These are phyloP conservation scores for Themeda triandra DNA, from an alignment of 176 grass and related monocot species.

Conservation along the genomic window DNA sequence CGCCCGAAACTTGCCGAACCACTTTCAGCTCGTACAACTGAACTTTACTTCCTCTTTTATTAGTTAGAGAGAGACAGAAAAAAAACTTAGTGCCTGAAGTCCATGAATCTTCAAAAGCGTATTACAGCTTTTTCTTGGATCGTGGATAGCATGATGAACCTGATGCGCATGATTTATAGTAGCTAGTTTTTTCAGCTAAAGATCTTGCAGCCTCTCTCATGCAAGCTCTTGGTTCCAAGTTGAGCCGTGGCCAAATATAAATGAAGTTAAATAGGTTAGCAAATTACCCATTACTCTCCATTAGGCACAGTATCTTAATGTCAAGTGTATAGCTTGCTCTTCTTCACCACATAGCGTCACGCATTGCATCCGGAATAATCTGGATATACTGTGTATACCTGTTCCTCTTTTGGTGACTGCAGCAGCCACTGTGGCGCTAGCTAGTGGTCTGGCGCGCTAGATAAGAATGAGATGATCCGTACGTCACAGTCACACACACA, in stretches of 20 bases:
- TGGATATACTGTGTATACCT: background rate
- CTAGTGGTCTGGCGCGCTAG: background rate
- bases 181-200: background rate
- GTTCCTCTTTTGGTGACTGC: slow-evolving; percentile 3
- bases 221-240: background rate
- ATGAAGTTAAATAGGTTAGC: background rate
- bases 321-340: background rate
- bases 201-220: background rate
- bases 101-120: background rate
- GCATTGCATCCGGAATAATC: background rate
- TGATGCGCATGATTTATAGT: background rate
- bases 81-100: background rate
- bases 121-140: background rate
- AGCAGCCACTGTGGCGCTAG: background rate
- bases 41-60: background rate
- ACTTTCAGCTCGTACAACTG: background rate
- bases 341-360: background rate
- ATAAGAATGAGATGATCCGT: background rate
- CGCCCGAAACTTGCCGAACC: background rate
- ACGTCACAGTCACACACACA: background rate
- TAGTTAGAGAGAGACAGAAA: background rate
- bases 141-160: background rate
- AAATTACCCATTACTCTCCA: background rate
- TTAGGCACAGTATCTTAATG: background rate
- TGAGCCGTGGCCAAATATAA: background rate